These are phyloP conservation scores for Acer negundo DNA, from an alignment of 345 rosid species.

Conservation along the genomic window DNA sequence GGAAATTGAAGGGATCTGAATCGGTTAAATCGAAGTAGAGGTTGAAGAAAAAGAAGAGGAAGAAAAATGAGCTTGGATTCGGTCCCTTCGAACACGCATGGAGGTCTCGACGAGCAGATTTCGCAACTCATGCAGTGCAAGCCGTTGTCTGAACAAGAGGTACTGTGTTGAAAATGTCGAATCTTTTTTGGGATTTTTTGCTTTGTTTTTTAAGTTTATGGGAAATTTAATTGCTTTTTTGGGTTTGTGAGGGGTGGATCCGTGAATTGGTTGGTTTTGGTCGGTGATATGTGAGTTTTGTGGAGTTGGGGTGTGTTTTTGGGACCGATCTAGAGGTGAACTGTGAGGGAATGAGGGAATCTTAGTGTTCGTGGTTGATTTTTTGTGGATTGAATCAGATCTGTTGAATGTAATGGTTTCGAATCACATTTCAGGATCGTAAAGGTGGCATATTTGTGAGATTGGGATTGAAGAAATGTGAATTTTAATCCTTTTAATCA, in stretches of 20 bases:
- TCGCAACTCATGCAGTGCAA: constrained; percentile 65
- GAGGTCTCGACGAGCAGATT: constrained; percentile 60
- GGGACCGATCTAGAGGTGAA: constrained; percentile 7
- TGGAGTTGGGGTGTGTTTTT: background rate
- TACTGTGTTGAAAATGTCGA: background rate
- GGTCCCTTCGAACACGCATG: constrained; percentile 43
- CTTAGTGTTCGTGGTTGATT: background rate
- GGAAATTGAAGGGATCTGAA: constrained; percentile 27
- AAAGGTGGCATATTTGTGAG: background rate
- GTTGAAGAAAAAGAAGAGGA: constrained; percentile 6
- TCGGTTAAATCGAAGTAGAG: constrained; percentile 7
- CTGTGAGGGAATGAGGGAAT: constrained; percentile 9
- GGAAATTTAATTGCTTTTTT: background rate
- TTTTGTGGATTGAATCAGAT: constrained; percentile 25
- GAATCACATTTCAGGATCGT: background rate
- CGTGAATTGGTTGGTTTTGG: background rate
- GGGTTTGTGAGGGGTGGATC: constrained; percentile 3
- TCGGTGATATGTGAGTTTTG: constrained; percentile 11
- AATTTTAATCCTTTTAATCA: background rate
- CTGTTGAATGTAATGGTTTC: constrained; percentile 17
- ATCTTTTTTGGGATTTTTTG: background rate
- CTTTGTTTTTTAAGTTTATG: background rate
- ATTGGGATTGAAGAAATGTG: background rate
- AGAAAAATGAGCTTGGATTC: constrained; percentile 47
- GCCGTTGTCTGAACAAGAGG: constrained; percentile 60